Percentiles rank a stretch among this genome's conserved stretches.
phyloP scores from a whole-genome alignment of 2,329 filamentous ascomycete genomes.

The Pseudogymnoascus sp. region DNA sequence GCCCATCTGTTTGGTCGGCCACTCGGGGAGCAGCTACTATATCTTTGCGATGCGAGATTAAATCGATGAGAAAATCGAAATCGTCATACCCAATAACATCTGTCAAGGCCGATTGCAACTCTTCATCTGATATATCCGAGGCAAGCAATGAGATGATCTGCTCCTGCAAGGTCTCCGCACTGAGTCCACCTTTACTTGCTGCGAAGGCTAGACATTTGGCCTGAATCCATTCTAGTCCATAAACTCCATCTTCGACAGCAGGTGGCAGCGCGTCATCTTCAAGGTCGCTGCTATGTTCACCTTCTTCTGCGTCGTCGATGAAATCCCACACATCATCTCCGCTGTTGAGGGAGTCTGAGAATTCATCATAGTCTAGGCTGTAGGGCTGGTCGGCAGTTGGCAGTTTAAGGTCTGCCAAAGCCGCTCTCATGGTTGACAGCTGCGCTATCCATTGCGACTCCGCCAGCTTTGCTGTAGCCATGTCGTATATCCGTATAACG shows the following conservation, averaged over 20 bases:
- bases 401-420: constrained; percentile 66
- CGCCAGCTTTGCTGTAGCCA: background rate
- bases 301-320: constrained; percentile 67
- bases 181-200: constrained; percentile 55
- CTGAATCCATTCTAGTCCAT: constrained; percentile 63
- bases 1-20: constrained; percentile 32
- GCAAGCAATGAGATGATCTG: constrained; percentile 70
- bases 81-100: constrained; percentile 92
- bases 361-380: constrained; percentile 47
- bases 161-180: constrained; percentile 62
- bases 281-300: constrained; percentile 58
- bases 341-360: constrained; percentile 46
- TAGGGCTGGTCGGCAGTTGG: constrained; percentile 24
- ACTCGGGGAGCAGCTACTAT: constrained; percentile 45
- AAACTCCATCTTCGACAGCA: constrained; percentile 30
- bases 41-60: constrained; percentile 70
- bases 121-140: constrained; percentile 64
- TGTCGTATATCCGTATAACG: background rate
- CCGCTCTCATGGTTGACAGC: constrained; percentile 76
- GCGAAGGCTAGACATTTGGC: constrained; percentile 62
- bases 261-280: constrained; percentile 41
- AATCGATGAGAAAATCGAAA: constrained; percentile 82
- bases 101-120: constrained; percentile 82
- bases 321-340: constrained; percentile 89
- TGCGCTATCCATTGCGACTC: constrained; percentile 76